Evolutionary conservation across 805 yeast genomes (phyloP).

Genomic region (Komagataella ulmi): DNA sequence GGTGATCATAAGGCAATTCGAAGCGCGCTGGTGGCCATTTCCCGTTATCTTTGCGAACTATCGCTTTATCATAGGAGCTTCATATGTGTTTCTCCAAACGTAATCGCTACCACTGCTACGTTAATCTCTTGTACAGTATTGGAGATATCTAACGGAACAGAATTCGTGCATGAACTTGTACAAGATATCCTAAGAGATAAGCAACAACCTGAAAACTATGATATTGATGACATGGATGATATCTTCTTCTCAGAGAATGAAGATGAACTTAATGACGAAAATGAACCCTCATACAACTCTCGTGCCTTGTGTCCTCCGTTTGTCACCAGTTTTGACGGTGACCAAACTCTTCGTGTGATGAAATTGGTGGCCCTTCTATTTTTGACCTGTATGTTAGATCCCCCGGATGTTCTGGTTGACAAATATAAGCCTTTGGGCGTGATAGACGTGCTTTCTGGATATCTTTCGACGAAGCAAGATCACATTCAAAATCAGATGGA

Average conservation of each 20-base stretch:
- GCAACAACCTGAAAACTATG: conserved; percentile 1
- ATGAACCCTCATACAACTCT: conserved; percentile 21
- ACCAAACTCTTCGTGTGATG: conserved; percentile 21
- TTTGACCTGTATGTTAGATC: conserved; percentile 25
- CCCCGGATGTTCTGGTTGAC: conserved; percentile 37
- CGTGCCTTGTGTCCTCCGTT: conserved; percentile 28
- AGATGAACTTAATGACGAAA: conserved; percentile 16
- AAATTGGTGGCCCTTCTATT: conserved; percentile 29
- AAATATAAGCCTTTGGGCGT: conserved; percentile 42
- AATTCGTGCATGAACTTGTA: conserved; percentile 15
- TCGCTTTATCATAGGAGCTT: conserved; percentile 35
- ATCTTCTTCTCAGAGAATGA: conserved; percentile 6
- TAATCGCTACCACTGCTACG: conserved; percentile 37
- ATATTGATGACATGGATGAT: conserved; percentile 8
- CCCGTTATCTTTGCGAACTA: conserved; percentile 40
- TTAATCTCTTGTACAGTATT: conserved; percentile 40
- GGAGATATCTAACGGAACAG: conserved; percentile 29
- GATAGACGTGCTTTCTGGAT: conserved; percentile 26
- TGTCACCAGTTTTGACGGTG: conserved; percentile 31
- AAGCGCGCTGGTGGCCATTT: conserved; percentile 41
- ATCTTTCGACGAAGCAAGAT: conserved; percentile 5
- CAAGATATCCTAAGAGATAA: not conserved
- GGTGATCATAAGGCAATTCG: conserved; percentile 21
- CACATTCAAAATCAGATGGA: not conserved
- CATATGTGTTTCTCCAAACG: conserved; percentile 26